Percentiles rank a stretch among this genome's conserved stretches.
Conservation (phyloP, 768 basidiomycete species). For the Lentinula boryana region DNA sequence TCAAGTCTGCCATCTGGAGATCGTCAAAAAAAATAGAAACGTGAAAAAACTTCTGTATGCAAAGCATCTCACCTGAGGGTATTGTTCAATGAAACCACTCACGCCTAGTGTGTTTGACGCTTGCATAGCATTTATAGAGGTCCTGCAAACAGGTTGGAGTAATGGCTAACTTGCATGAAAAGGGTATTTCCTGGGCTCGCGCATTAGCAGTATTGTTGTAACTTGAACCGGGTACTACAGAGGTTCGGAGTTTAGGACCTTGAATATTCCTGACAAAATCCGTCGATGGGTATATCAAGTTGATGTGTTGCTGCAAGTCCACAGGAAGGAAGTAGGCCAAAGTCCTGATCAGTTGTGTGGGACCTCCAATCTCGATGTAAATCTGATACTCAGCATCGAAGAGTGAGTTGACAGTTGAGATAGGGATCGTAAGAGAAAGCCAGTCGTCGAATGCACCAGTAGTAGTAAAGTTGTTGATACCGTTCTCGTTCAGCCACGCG, state of each 20-base stretch:
- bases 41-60: not conserved
- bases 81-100: constrained; percentile 18
- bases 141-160: constrained; percentile 20
- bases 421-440: constrained; percentile 22
- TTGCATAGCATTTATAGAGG: constrained; percentile 20
- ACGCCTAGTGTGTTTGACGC: constrained; percentile 17
- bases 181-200: constrained; percentile 11
- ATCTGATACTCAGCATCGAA: constrained; percentile 28
- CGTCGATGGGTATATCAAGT: constrained; percentile 27
- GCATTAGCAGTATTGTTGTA: constrained; percentile 28
- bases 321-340: constrained; percentile 29
- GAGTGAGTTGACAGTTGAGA: constrained; percentile 27
- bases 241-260: constrained; percentile 14
- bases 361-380: constrained; percentile 23
- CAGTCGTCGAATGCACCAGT: constrained; percentile 36
- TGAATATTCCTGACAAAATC: constrained; percentile 16
- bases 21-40: not conserved
- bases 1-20: constrained; percentile 12
- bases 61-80: constrained; percentile 2
- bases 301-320: constrained; percentile 21
- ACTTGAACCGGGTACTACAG: constrained; percentile 3
- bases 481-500: constrained; percentile 41
- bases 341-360: constrained; percentile 23
- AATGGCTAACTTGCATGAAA: constrained; percentile 11
- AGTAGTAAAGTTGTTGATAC: constrained; percentile 24